Conservation (phyloP, 192 early-diverging fungal genomes). For the Coemansia sp. region DNA sequence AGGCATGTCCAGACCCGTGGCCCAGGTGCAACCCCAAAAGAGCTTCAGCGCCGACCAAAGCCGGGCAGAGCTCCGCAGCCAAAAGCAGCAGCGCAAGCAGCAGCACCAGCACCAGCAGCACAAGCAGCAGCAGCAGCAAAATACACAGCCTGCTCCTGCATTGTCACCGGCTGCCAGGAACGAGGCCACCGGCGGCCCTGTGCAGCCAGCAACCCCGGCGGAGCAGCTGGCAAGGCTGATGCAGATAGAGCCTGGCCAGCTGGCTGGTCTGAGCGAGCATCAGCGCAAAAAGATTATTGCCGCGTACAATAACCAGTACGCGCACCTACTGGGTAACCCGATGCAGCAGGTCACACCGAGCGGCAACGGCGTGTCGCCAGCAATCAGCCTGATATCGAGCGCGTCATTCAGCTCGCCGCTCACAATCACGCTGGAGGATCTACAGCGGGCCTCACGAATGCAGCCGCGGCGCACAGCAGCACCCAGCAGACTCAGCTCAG, state of each 20-base stretch:
- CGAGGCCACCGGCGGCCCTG: too few species aligned
- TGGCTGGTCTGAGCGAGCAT: slow-evolving; percentile 15
- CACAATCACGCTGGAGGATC: slow-evolving; percentile 42
- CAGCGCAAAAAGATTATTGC: slow-evolving; percentile 23
- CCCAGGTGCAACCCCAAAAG: not conserved
- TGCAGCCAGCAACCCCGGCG: not conserved
- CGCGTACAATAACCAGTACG: slow-evolving; percentile 45
- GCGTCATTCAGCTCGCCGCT: slow-evolving; percentile 45
- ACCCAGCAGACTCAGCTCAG: not conserved
- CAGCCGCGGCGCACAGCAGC: slow-evolving; percentile 6
- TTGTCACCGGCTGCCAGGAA: too few species aligned
- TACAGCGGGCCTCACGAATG: slow-evolving; percentile 34
- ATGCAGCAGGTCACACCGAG: slow-evolving; percentile 5
- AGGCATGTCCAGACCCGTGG: slow-evolving; percentile 12
- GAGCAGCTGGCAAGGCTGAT: too few species aligned
- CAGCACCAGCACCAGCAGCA: not conserved
- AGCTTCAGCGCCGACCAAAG: slow-evolving; percentile 37
- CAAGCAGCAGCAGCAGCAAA: slow-evolving; percentile 3
- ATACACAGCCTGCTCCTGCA: not conserved
- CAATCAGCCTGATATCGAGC: slow-evolving; percentile 23
- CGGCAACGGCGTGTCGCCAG: slow-evolving; percentile 18
- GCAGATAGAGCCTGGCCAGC: too few species aligned
- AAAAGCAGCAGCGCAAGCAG: slow-evolving; percentile 2
- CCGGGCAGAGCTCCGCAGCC: slow-evolving; percentile 15
- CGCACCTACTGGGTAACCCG: slow-evolving; percentile 24